Evolutionary conservation across 1,139 yeast species (phyloP).

Genomic region (Dujonia santamariae): DNA sequence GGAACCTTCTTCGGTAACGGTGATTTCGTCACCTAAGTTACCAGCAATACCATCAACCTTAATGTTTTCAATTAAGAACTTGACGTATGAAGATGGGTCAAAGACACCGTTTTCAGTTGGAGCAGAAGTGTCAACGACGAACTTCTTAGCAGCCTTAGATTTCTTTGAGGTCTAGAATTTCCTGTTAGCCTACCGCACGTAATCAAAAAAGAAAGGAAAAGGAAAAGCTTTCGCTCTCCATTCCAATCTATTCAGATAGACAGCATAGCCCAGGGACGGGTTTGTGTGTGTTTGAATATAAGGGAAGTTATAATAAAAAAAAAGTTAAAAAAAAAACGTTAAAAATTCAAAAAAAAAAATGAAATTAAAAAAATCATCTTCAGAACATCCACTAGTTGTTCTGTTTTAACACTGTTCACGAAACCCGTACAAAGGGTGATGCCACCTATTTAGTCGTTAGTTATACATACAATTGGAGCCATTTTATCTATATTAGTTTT

Average conservation of each 20-base stretch:
- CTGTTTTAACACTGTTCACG: constrained; percentile 12
- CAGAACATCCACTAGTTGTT: not conserved
- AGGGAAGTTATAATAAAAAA: constrained; percentile 10
- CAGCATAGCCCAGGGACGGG: constrained; percentile 58
- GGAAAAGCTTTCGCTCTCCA: constrained; percentile 16
- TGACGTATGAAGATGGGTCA: constrained; percentile 96
- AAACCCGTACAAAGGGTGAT: constrained; percentile 35
- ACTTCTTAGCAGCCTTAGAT: constrained; percentile 79
- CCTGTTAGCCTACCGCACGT: constrained; percentile 62
- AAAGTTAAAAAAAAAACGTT: constrained; percentile 10
- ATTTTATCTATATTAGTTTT: constrained; percentile 39
- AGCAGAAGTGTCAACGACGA: constrained; percentile 94
- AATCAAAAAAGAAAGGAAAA: constrained; percentile 12
- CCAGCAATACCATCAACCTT: constrained; percentile 97
- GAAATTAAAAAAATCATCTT: constrained; percentile 6
- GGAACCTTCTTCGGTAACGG: constrained; percentile 81
- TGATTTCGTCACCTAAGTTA: constrained; percentile 93
- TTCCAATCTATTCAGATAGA: too few species aligned
- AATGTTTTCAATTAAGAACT: constrained; percentile 98
- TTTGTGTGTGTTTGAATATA: constrained; percentile 17
- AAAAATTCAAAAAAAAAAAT: constrained; percentile 10
- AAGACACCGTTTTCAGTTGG: constrained; percentile 97
- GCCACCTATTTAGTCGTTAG: constrained; percentile 12
- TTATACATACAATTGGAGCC: constrained; percentile 88
- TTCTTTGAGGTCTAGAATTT: constrained; percentile 70